A percentile compares a stretch with the other conserved stretches of the same genome.
These are phyloP conservation scores for Fagopyrum tataricum DNA, from an alignment of 148 eudicot species.

Conservation along the genomic window DNA sequence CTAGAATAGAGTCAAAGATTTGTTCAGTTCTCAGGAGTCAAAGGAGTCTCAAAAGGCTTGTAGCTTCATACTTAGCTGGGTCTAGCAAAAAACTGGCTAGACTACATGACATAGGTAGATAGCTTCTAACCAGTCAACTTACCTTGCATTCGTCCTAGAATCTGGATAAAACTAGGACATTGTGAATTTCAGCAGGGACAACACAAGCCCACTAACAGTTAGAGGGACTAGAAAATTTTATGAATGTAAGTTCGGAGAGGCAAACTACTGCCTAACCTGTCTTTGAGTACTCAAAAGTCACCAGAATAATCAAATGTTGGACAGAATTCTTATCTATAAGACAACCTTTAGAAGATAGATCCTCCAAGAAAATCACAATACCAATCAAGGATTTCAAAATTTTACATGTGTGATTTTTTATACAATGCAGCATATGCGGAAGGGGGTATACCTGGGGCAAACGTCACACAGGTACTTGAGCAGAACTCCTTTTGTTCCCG, in stretches of 20 bases:
- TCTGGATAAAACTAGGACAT: no score
- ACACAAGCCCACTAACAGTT: neutral
- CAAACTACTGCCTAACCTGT: neutral
- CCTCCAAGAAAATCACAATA: neutral
- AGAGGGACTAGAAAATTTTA: neutral
- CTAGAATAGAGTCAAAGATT: neutral
- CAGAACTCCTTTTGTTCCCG: slow-evolving; percentile 80
- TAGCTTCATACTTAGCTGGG: neutral
- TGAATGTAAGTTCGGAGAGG: neutral
- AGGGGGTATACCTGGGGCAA: slow-evolving; percentile 69
- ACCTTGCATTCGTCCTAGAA: no score
- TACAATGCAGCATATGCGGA: neutral
- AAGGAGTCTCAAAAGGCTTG: neutral
- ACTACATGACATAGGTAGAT: no score
- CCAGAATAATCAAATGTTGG: neutral
- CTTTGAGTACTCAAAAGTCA: neutral
- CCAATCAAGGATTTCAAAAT: neutral
- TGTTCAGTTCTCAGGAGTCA: neutral
- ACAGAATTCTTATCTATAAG: neutral
- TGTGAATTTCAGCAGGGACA: no score
- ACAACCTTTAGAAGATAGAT: neutral
- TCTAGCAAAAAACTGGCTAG: neutral
- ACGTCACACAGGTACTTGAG: slow-evolving; percentile 60
- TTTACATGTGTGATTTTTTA: neutral
- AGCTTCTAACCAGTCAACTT: no score